Percentiles rank a stretch among this genome's conserved stretches.
Conservation (phyloP, 2,329 filamentous ascomycete species). For the Fonsecaea pedrosoi region DNA sequence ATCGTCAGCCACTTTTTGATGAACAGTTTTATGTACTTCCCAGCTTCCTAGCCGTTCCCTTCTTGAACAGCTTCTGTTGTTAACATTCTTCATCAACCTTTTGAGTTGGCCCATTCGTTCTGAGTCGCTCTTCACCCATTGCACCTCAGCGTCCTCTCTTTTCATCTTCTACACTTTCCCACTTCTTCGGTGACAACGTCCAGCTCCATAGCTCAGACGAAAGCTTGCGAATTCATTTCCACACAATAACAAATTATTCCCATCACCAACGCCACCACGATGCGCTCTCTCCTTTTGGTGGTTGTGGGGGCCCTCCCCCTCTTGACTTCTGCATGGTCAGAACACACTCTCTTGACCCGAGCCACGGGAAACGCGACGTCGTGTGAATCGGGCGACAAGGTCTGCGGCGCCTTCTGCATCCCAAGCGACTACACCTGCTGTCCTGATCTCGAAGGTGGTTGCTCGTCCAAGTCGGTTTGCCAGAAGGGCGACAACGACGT, state of each 20-base stretch:
- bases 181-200: slow-evolving; percentile 12
- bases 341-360: slow-evolving; percentile 28
- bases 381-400: slow-evolving; percentile 32
- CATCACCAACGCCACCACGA: slow-evolving; percentile 11
- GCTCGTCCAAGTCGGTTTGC: slow-evolving; percentile 29
- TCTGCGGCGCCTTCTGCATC: slow-evolving; percentile 38
- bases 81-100: not conserved
- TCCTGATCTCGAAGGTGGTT: slow-evolving; percentile 36
- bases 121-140: slow-evolving; percentile 14
- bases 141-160: slow-evolving; percentile 28
- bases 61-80: slow-evolving; percentile 12
- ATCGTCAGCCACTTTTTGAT: slow-evolving; percentile 2
- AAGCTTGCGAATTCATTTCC: not conserved
- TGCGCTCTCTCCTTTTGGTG: slow-evolving; percentile 30
- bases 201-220: slow-evolving; percentile 7
- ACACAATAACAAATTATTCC: not conserved
- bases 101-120: not conserved
- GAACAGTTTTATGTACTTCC: slow-evolving; percentile 4
- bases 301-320: slow-evolving; percentile 27
- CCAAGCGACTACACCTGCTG: slow-evolving; percentile 37
- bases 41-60: slow-evolving; percentile 7
- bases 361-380: slow-evolving; percentile 25
- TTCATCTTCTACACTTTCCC: not conserved
- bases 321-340: slow-evolving; percentile 27
- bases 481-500: slow-evolving; percentile 34